A percentile compares a stretch with the other conserved stretches of the same genome.
Conservation (phyloP, 2,329 filamentous ascomycete genomes). For the Aspergillus floridensis region DNA sequence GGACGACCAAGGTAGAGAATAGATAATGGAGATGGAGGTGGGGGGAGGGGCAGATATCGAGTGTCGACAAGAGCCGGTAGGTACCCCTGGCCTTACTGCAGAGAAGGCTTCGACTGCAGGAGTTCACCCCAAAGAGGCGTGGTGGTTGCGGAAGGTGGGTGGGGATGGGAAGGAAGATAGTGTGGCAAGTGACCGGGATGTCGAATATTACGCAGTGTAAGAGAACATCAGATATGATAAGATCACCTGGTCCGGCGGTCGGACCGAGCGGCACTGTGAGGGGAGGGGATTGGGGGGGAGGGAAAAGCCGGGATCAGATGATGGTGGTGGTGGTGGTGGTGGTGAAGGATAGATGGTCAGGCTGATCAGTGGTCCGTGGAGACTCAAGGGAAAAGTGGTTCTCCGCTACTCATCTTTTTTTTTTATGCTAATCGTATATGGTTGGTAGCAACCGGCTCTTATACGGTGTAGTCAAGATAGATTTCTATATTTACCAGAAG, state of each 20-base stretch:
- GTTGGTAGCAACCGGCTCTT: neutral
- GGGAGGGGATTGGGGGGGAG: neutral
- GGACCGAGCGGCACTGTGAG: conserved; percentile 8
- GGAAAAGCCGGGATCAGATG: neutral
- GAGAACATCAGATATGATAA: conserved; percentile 27
- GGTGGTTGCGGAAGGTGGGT: conserved; percentile 9
- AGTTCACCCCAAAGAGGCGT: conserved; percentile 6
- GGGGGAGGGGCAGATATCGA: neutral
- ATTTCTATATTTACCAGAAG: too few species aligned
- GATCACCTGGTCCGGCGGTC: conserved; percentile 19
- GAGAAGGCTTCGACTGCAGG: conserved; percentile 9
- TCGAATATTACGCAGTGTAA: conserved; percentile 8
- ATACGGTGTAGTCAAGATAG: neutral
- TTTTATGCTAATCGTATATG: too few species aligned
- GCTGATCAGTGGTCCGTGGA: neutral
- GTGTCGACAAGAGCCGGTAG: neutral
- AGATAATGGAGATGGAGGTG: neutral
- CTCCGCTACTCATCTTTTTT: neutral
- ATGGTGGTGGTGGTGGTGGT: neutral
- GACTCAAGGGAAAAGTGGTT: neutral
- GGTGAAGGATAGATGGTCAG: neutral
- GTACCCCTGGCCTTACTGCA: conserved; percentile 8
- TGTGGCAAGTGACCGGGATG: conserved; percentile 10
- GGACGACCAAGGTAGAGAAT: neutral
- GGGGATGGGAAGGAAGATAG: conserved; percentile 9